A percentile compares a stretch with the other conserved stretches of the same genome.
These are phyloP conservation scores for Tieghemostelium lacteum DNA, from an alignment of 78 protist species.

Conservation along the genomic window DNA sequence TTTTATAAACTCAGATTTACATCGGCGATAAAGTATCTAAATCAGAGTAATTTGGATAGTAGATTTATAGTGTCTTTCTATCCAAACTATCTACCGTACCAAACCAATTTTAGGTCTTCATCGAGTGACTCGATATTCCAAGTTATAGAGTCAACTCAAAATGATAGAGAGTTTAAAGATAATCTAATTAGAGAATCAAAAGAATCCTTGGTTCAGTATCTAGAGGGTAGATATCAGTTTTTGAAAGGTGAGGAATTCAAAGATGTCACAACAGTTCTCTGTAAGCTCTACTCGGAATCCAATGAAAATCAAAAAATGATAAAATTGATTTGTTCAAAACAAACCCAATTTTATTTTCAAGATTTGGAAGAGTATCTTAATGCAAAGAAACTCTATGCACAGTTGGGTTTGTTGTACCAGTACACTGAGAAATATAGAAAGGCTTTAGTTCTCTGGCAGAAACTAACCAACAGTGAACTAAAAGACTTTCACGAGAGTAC, in stretches of 20 bases:
- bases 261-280: conserved; percentile 18
- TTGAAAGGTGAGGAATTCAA: conserved; percentile 8
- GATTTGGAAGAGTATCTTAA: conserved; percentile 64
- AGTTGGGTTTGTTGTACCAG: conserved; percentile 40
- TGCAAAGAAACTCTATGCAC: not conserved
- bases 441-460: conserved; percentile 27
- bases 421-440: conserved; percentile 65
- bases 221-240: not conserved
- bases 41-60: conserved; percentile 7
- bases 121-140: not conserved
- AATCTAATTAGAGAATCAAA: not conserved
- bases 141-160: too few relatives aligned
- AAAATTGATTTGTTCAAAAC: not conserved
- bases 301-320: not conserved
- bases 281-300: conserved; percentile 25
- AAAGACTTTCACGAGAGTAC: not conserved
- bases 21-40: conserved; percentile 13
- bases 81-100: conserved; percentile 10
- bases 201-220: not conserved
- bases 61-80: conserved; percentile 20
- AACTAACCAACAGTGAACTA: conserved; percentile 7
- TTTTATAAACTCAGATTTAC: conserved; percentile 20
- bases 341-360: conserved; percentile 16
- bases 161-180: not conserved
- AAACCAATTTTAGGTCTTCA: not conserved